Evolutionary conservation across 2,329 filamentous ascomycete genomes (phyloP), one percentile per base, ranked within the genome.

Genomic region (Nemania serpens): DNA sequence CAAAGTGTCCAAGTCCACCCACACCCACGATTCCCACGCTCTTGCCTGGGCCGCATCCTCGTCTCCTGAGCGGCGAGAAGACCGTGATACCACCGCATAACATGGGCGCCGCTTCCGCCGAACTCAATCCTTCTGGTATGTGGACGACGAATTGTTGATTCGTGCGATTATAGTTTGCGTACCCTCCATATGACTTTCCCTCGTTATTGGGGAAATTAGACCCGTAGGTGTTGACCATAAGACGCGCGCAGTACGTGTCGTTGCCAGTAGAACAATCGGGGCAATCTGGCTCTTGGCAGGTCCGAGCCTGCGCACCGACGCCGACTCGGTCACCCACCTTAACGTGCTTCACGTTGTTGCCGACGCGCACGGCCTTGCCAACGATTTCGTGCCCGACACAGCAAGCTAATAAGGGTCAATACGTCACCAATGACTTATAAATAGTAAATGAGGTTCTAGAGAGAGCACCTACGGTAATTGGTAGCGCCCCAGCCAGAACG

Each of bases 81-180:
- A 88, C 79, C 0, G 89, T 91, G 29, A 91, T 81, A 12, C 89
- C 89, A 25, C 81, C 89, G 69, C 89, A 91, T 29, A 91, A 77
- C 84, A 91, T 87, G 2, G 88, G 88, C 7, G 88, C 80, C 2
- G 78, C 78, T 20, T 74, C 68, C 15, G 76, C 76, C 10, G 74
- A 75, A 53, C 71, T 68, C 36, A 82, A 62, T 5, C 69, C 73
- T 33, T 80, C 77, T 3, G 79, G 79, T 47, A 82, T 80, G 58
- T 77, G 77, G 66, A 82, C 68, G 20, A 75, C 78, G 65, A 88
- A 90, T 54, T 71, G 69, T 37, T 70, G 68, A 17, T 74, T 73
- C 2, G 70, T 66, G 43, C 75, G 75, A 63, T 75, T 68, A 63
- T 76, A 74, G 53, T 70, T 66, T 46, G 73, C 73, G 58, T 78